These are phyloP conservation scores for Trichomonascaceae sp. DNA, from an alignment of 1,139 yeast genomes.

Conservation along the genomic window DNA sequence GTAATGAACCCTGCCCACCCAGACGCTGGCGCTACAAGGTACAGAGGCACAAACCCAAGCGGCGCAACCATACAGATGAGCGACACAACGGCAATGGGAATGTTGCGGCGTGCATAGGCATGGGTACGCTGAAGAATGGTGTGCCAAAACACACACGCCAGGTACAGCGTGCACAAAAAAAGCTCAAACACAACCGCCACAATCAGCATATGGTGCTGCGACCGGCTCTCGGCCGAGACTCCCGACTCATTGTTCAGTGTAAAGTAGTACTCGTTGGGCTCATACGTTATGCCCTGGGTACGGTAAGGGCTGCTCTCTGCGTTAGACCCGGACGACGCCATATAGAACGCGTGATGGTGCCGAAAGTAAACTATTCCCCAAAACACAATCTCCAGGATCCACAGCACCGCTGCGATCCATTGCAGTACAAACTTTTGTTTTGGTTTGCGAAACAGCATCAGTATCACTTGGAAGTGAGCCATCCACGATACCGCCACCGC, in stretches of 20 bases:
- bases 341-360: background rate
- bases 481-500: slow-evolving; percentile 52
- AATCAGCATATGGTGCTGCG: slow-evolving; percentile 24
- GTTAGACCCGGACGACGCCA: background rate
- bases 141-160: slow-evolving; percentile 51
- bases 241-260: background rate
- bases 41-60: slow-evolving; percentile 65
- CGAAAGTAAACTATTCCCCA: slow-evolving; percentile 7
- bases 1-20: slow-evolving; percentile 67
- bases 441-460: slow-evolving; percentile 57
- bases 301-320: no score
- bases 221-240: background rate
- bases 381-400: slow-evolving; percentile 27
- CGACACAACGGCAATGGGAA: slow-evolving; percentile 47
- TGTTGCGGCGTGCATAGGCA: slow-evolving; percentile 37
- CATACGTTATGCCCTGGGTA: background rate
- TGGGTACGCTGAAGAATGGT: slow-evolving; percentile 42
- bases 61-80: slow-evolving; percentile 49
- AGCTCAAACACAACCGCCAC: slow-evolving; percentile 65
- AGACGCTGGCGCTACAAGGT: slow-evolving; percentile 48
- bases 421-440: slow-evolving; percentile 54
- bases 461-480: slow-evolving; percentile 66
- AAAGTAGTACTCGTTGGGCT: background rate
- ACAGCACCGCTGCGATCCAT: slow-evolving; percentile 44
- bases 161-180: slow-evolving; percentile 58